Evolutionary conservation across 768 basidiomycete species (phyloP), one percentile per base, ranked within the genome.

Genomic region (Hydnomerulius pinastri): DNA sequence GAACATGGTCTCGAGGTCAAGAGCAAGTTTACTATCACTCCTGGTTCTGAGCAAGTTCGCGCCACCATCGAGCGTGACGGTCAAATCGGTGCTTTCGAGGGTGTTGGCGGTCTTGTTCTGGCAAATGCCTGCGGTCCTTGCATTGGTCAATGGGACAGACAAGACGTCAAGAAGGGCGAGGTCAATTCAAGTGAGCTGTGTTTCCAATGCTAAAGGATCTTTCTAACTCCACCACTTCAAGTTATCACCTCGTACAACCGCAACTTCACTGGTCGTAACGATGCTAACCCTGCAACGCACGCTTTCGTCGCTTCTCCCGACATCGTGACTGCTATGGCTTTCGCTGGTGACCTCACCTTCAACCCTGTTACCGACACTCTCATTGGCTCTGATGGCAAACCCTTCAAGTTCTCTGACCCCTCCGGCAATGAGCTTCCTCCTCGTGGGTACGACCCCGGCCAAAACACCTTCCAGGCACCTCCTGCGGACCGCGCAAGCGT

Each of bases 211-310:
- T 24, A 7, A 23, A 12, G 25, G 25, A 23, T n/a, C 7, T 24
- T 41, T 52, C 51, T 57, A 23, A 47, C 43, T 32, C 20, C 9
- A 9, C 15, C 32, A 4, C 43, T 37, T 40, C 8, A 40, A 92
- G 90, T 98, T 79, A 92, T 99, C 73, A 96, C 96, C 45, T 98
- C 95, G 17, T 99, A 99, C 83, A 99, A 99, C 86, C 95, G 97
- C 71, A 99, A 99, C 86, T 99, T 99, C 79, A 98, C 97, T 59
- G 97, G 96, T 50, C 93, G 97, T 67, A 99, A 99, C 72, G 97
- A 98, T 64, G 95, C 97, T 62, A 98, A 99, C 83, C 94, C 96
- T 18, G 94, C 94, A 55, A 99, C 97, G 27, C 97, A 98, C 73
- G 91, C 92, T 42, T 96, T 95, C 65, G 92, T 96, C 64, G 87